Percentiles rank a stretch among this genome's conserved stretches.
These are phyloP conservation scores for Phyllosticta citrichinensis DNA, from an alignment of 2,329 filamentous ascomycete species.

Conservation along the genomic window DNA sequence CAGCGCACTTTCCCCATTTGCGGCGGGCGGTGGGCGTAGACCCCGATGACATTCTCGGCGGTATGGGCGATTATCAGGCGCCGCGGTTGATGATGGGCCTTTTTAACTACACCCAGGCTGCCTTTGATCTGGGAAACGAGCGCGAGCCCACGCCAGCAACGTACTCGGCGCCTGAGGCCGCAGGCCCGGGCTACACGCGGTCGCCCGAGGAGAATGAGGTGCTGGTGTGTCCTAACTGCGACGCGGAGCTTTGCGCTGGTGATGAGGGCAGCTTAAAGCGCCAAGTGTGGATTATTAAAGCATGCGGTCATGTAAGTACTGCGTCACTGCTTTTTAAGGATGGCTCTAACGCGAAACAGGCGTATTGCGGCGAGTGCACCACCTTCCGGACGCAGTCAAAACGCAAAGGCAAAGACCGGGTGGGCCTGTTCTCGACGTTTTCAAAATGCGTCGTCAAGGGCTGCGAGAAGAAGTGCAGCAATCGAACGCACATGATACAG, in stretches of 20 bases:
- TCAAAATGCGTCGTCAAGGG: conserved; percentile 36
- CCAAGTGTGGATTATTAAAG: conserved; percentile 86
- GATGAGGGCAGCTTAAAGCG: conserved; percentile 53
- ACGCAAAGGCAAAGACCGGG: conserved; percentile 29
- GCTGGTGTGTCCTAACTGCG: conserved; percentile 78
- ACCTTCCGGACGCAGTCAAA: conserved; percentile 25
- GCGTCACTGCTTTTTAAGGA: background rate
- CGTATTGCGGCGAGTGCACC: conserved; percentile 45
- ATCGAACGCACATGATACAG: conserved; percentile 29
- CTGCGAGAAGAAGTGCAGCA: conserved; percentile 28
- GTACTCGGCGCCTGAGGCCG: conserved; percentile 55
- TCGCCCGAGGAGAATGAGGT: conserved; percentile 61
- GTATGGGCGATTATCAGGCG: background rate
- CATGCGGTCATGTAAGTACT: conserved; percentile 75
- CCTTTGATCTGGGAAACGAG: conserved; percentile 32
- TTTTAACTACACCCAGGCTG: conserved; percentile 33
- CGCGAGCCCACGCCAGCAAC: conserved; percentile 26
- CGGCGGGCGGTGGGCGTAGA: conserved; percentile 4
- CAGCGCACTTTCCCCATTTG: background rate
- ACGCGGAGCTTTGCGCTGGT: conserved; percentile 70
- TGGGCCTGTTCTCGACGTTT: conserved; percentile 26
- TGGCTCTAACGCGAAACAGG: conserved; percentile 24
- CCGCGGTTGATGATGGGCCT: background rate
- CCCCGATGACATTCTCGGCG: conserved; percentile 1
- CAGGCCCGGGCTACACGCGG: conserved; percentile 70